phyloP scores from a whole-genome alignment of 2,329 filamentous ascomycete genomes.

The Cadophora sp. region DNA sequence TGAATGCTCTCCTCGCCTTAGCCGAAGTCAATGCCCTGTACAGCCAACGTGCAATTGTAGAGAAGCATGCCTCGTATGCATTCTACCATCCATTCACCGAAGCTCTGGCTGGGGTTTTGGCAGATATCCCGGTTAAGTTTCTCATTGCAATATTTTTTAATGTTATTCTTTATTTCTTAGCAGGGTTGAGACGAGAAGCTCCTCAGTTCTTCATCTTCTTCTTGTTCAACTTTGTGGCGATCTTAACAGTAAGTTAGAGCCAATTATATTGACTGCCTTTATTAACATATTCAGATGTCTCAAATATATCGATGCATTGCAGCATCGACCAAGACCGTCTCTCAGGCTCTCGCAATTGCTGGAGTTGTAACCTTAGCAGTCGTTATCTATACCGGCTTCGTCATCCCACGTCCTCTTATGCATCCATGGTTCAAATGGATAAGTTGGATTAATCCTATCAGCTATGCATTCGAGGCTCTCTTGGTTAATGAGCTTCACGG shows the following conservation, averaged over 20 bases:
- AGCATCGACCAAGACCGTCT: constrained; percentile 73
- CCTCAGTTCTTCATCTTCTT: constrained; percentile 85
- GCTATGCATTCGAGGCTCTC: constrained; percentile 80
- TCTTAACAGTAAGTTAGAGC: constrained; percentile 70
- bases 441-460: constrained; percentile 66
- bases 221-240: constrained; percentile 46
- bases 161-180: constrained; percentile 84
- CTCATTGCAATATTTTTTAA: constrained; percentile 79
- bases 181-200: constrained; percentile 69
- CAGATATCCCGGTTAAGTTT: constrained; percentile 85
- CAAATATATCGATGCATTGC: constrained; percentile 76
- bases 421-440: constrained; percentile 84
- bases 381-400: constrained; percentile 50
- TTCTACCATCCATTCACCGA: constrained; percentile 91
- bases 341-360: constrained; percentile 67
- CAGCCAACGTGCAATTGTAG: constrained; percentile 86
- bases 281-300: constrained; percentile 68
- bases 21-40: constrained; percentile 77
- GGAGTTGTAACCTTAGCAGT: constrained; percentile 54
- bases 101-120: constrained; percentile 84
- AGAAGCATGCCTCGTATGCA: constrained; percentile 88
- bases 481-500: constrained; percentile 86
- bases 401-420: constrained; percentile 62
- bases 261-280: constrained; percentile 46
- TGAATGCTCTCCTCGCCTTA: constrained; percentile 70